Conservation (phyloP, 2,329 filamentous ascomycete genomes). For the Verticillium tricorpus region DNA sequence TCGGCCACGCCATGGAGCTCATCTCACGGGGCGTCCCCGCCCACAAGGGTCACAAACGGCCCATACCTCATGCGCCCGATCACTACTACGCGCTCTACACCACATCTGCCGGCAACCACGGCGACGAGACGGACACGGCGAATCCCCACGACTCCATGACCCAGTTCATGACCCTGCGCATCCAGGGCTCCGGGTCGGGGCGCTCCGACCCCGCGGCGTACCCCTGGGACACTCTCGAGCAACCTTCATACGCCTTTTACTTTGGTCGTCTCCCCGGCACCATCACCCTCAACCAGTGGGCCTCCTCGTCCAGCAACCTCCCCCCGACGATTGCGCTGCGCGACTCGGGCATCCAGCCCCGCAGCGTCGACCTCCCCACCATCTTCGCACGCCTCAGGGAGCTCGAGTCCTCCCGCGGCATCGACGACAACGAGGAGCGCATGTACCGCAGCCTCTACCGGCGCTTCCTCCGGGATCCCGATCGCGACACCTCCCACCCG, state of each 20-base stretch:
- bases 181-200: conserved; percentile 31
- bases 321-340: conserved; percentile 53
- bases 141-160: conserved; percentile 52
- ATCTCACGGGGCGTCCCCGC: conserved; percentile 54
- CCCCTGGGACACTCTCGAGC: conserved; percentile 70
- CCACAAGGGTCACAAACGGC: conserved; percentile 49
- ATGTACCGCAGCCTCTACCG: conserved; percentile 64
- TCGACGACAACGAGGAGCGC: conserved; percentile 53
- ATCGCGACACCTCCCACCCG: conserved; percentile 51
- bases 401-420: conserved; percentile 41
- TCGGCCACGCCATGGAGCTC: conserved; percentile 51
- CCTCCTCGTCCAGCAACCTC: conserved; percentile 50
- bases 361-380: conserved; percentile 52
- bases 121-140: conserved; percentile 39
- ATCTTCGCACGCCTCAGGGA: conserved; percentile 57
- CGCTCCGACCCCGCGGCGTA: conserved; percentile 28
- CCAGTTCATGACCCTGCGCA: conserved; percentile 52
- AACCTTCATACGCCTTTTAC: conserved; percentile 66
- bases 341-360: conserved; percentile 54
- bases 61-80: conserved; percentile 51
- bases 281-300: conserved; percentile 68
- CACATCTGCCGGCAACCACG: conserved; percentile 41
- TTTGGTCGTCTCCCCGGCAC: conserved; percentile 65
- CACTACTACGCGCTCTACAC: conserved; percentile 53
- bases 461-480: conserved; percentile 63